Evolutionary conservation across 73 alveolate species (phyloP).

Genomic region (Paramecium sonneborni): DNA sequence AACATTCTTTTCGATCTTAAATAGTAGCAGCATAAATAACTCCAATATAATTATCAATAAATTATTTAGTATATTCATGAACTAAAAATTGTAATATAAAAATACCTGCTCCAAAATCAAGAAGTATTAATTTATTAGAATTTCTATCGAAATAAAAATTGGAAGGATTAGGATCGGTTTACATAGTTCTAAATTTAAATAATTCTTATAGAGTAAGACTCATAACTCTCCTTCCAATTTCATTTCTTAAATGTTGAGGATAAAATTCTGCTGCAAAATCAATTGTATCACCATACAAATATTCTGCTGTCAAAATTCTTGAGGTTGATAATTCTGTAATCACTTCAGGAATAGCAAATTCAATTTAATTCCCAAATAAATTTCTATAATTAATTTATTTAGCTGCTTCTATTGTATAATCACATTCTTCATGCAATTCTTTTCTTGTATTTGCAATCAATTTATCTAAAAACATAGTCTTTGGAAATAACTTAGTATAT

Average conservation of each 20-base stretch:
- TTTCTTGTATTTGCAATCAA: conserved; percentile 70
- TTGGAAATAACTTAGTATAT: conserved; percentile 70
- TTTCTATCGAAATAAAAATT: conserved; percentile 76
- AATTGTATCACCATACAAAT: conserved; percentile 74
- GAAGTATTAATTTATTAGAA: conserved; percentile 65
- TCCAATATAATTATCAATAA: conserved; percentile 73
- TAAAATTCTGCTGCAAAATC: conserved; percentile 52
- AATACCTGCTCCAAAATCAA: conserved; percentile 84
- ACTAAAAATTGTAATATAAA: background rate
- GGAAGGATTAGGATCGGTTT: conserved; percentile 90
- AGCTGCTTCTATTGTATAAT: conserved; percentile 75
- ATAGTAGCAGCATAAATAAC: conserved; percentile 76
- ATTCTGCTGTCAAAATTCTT: conserved; percentile 76
- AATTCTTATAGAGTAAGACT: conserved; percentile 77
- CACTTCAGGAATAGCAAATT: conserved; percentile 74
- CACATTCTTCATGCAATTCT: conserved; percentile 81
- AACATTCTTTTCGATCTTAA: conserved; percentile 60
- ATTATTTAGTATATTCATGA: conserved; percentile 66
- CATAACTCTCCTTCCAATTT: conserved; percentile 73
- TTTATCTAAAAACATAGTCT: conserved; percentile 79
- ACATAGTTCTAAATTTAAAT: conserved; percentile 79
- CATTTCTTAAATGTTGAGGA: conserved; percentile 76
- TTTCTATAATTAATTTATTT: conserved; percentile 66
- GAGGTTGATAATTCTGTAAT: conserved; percentile 69
- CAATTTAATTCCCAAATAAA: conserved; percentile 42